Evolutionary conservation across 2,329 filamentous ascomycete species (phyloP).

Genomic region (Clonostachys rosea): DNA sequence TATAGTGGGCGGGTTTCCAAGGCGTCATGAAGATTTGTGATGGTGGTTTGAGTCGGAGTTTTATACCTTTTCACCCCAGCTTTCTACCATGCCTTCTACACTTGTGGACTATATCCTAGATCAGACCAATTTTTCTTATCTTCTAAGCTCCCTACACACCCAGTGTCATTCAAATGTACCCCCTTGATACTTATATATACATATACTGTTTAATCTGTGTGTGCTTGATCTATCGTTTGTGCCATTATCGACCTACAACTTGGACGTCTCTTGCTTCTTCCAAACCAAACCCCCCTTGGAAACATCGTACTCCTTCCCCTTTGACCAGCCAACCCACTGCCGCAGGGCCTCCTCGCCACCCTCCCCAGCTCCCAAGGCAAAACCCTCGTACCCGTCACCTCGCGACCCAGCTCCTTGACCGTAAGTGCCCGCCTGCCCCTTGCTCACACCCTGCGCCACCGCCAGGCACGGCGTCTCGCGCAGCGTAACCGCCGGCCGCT

Average conservation of each 20-base stretch:
- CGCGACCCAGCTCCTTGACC: constrained; percentile 63
- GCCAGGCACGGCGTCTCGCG: constrained; percentile 64
- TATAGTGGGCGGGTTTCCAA: no score
- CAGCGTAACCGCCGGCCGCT: constrained; percentile 66
- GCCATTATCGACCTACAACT: constrained; percentile 15
- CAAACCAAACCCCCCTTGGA: constrained; percentile 56
- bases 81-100: no score
- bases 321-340: constrained; percentile 74
- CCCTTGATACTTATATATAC: no score
- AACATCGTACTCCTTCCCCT: constrained; percentile 67
- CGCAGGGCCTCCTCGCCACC: constrained; percentile 67
- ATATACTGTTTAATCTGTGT: no score
- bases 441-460: constrained; percentile 39
- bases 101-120: no score
- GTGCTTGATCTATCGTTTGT: no score
- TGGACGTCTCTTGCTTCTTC: constrained; percentile 20
- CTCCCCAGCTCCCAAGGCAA: constrained; percentile 57
- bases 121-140: no score
- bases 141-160: no score
- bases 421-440: constrained; percentile 26
- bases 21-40: no score
- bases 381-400: constrained; percentile 63
- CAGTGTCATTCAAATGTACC: no score
- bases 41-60: no score
- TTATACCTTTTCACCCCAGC: no score